These are phyloP conservation scores for Fusarium palustre DNA, from an alignment of 2,329 filamentous ascomycete species.

Conservation along the genomic window DNA sequence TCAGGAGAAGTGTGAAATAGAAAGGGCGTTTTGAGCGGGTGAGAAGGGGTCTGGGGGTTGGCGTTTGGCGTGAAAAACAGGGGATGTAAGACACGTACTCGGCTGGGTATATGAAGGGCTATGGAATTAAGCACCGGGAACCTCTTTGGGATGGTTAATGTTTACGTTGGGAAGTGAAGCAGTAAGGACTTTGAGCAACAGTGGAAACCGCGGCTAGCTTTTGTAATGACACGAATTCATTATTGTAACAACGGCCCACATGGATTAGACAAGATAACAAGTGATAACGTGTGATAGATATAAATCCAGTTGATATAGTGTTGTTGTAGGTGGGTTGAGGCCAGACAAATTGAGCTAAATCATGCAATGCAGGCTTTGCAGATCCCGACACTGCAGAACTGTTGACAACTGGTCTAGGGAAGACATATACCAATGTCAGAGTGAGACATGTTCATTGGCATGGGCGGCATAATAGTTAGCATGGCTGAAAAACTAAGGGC, in stretches of 20 bases:
- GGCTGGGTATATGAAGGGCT: conserved; percentile 1
- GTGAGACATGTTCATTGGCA: conserved; percentile 22
- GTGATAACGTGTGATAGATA: conserved; percentile 27
- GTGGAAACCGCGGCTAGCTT: conserved; percentile 14
- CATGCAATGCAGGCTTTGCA: conserved; percentile 28
- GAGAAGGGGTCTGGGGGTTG: conserved; percentile 5
- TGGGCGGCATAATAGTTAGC: not conserved
- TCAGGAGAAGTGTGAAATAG: conserved; percentile 6
- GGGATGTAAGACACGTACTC: conserved; percentile 24
- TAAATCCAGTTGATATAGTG: conserved; percentile 10
- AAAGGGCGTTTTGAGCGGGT: conserved; percentile 19
- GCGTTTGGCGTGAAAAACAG: conserved; percentile 8
- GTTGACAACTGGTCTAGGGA: conserved; percentile 18
- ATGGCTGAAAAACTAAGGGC: not conserved
- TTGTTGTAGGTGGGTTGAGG: conserved; percentile 16
- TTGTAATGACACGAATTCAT: conserved; percentile 3
- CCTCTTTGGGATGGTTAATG: not conserved
- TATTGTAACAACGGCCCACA: conserved; percentile 30
- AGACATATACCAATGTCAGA: not conserved
- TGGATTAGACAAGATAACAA: conserved; percentile 10
- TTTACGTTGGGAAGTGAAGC: not conserved
- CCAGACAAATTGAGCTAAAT: conserved; percentile 20
- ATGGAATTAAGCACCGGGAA: conserved; percentile 9
- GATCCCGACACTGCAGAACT: conserved; percentile 30
- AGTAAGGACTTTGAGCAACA: not conserved